Evolutionary conservation across 352 stramenopile species (phyloP), one percentile per base, ranked within the genome.

Genomic region (Thalassiosira mediterranea): DNA sequence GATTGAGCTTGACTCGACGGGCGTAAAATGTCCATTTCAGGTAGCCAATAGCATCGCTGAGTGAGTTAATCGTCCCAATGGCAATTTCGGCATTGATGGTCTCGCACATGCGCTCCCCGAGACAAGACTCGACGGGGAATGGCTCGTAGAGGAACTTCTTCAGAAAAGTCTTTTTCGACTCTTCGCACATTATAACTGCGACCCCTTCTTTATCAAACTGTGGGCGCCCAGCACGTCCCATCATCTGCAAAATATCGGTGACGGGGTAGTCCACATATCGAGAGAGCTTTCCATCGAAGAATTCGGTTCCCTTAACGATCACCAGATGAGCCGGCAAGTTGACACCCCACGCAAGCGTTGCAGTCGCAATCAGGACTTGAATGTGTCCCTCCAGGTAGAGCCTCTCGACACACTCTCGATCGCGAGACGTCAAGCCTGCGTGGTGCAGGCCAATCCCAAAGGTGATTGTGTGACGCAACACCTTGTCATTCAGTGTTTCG

Each of bases 161-260:
- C n/a, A 67, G 26, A 86, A 98, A 98, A 72, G 97, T 97, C 88
- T 99, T 99, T 88, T 99, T 98, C 40, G 93, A 95, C 62, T 98
- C 95, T 77, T 98, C 93, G 5, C 98, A 95, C 49, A 99, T 92
- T 15, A 99, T 96, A 76, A 97, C 97, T 13, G 97, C 97, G 31
- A 98, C 89, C 32, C 96, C 96, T 76, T 94, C 92, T 17, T 94
- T 94, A 80, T 99, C 97, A 75, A 99, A 97, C 44, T 98, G 88
- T 21, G 88, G 94, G 21, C 95, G 73, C 3, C 95, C 95, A 5
- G 94, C 94, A 53, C 94, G 80, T 7, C 95, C 95, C 80, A 99
- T 99, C 97, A 99, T 99, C 81, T 99, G 97, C n/a, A 99, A 77
- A 31, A 99, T 87, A 81, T 99, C 97, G 10, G 96, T 99, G 57